phyloP scores from a whole-genome alignment of 1,284 basidiomycete species.

The Fomitopsis betulina region DNA sequence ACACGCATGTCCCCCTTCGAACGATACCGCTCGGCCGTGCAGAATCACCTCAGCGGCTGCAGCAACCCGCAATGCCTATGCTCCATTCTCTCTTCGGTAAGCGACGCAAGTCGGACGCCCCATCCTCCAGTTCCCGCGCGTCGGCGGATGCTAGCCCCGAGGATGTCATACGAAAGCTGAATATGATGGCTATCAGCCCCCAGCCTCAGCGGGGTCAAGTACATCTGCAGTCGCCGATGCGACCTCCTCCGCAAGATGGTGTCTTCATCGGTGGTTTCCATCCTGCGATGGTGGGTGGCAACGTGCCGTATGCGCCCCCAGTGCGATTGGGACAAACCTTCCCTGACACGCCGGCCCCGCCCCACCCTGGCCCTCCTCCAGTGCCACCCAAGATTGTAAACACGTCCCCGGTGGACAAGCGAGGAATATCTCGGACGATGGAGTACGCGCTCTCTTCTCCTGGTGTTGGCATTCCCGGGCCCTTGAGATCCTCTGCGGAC shows the following conservation, averaged over 20 bases:
- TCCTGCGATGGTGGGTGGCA: constrained; percentile 5
- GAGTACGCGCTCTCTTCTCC: constrained; percentile 44
- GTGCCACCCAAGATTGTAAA: constrained; percentile 34
- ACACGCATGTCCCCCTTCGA: neutral
- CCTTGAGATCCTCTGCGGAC: constrained; percentile 10
- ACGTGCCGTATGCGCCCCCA: neutral
- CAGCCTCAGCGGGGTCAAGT: neutral
- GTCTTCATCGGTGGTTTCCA: constrained; percentile 30
- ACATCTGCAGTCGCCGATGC: too few species aligned
- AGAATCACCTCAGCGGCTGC: neutral
- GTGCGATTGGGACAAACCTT: neutral
- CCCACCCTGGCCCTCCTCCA: constrained; percentile 26
- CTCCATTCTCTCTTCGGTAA: constrained; percentile 11
- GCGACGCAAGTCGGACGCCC: constrained; percentile 10
- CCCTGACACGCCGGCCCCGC: constrained; percentile 4
- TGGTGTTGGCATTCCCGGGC: constrained; percentile 10
- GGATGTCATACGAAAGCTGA: constrained; percentile 5
- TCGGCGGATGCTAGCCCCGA: constrained; percentile 7
- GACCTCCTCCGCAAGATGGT: neutral
- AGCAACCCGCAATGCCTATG: neutral
- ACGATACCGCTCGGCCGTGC: neutral
- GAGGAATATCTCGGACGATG: constrained; percentile 50
- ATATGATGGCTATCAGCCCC: constrained; percentile 9
- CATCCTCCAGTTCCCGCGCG: constrained; percentile 2
- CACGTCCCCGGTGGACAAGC: constrained; percentile 19